A percentile compares a stretch with the other conserved stretches of the same genome.
phyloP scores from a whole-genome alignment of 441 rosid genomes.

The Daphne laureola region DNA sequence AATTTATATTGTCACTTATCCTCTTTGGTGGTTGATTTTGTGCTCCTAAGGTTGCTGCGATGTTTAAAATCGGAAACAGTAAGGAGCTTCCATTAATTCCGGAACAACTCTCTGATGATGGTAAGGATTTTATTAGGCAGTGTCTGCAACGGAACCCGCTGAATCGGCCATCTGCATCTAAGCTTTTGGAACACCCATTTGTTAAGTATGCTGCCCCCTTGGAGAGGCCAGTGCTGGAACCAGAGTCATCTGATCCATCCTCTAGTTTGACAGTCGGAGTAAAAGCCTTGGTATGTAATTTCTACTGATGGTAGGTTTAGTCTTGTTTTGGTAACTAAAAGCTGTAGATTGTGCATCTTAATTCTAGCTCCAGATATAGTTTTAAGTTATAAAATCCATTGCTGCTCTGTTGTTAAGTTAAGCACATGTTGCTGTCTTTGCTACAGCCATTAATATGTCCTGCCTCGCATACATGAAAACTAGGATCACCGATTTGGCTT shows the following conservation, averaged over 20 bases:
- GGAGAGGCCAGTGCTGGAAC: constrained; percentile 36
- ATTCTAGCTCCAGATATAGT: too few relatives aligned
- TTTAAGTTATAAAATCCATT: constrained; percentile 7
- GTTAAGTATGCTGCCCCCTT: constrained; percentile 42
- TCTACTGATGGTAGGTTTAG: constrained; percentile 15
- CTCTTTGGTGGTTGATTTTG: constrained; percentile 11
- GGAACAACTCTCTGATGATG: constrained; percentile 59
- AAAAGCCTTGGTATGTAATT: constrained; percentile 41
- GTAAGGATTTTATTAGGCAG: constrained; percentile 54
- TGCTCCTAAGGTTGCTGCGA: constrained; percentile 45
- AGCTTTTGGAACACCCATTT: constrained; percentile 62
- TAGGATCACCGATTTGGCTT: too few relatives aligned
- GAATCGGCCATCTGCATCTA: constrained; percentile 53
- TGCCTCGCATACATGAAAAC: too few relatives aligned
- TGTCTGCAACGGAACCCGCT: constrained; percentile 63
- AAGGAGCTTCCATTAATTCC: constrained; percentile 77
- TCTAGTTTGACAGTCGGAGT: constrained; percentile 22
- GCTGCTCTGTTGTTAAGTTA: not conserved
- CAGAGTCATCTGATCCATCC: constrained; percentile 30
- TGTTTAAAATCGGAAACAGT: constrained; percentile 81
- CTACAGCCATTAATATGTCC: too few relatives aligned
- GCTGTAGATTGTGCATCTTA: not conserved
- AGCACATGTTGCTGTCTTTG: too few relatives aligned
- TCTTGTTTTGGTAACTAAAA: constrained; percentile 4
- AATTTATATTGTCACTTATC: constrained; percentile 10